Evolutionary conservation across 805 yeast genomes (phyloP), one percentile per base, ranked within the genome.

Genomic region (Wickerhamomyces chambardii): DNA sequence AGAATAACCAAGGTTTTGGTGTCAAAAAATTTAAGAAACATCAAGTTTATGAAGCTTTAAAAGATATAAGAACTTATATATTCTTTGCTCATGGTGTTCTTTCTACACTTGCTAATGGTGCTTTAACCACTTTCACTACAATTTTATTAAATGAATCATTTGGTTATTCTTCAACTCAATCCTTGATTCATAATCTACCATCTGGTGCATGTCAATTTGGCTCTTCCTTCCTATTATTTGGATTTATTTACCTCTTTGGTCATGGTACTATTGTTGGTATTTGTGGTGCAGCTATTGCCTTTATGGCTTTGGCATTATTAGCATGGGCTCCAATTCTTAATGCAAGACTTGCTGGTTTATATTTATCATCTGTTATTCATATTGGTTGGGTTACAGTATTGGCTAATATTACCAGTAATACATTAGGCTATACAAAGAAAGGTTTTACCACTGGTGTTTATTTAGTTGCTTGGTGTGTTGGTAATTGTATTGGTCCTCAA

Each of bases 401-500:
- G 19, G 14, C 17, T 21, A 11, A 12, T 9, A 33, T 36, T n/a
- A 11, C 32, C 9, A 26, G 36, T 14, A 45, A 45, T 18, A 29
- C 36, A 17, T 33, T 32, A 7, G 43, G 43, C 28, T 39, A 72
- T 37, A 74, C 83, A 24, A 76, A 75, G 56, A 73, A 73, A 48
- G 53, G 62, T 32, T 59, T 69, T 3, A 65, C 60, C 2, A 70
- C 63, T 46, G 68, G 73, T 2, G 42, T 68, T 22, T 52, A 58
- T 38, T 58, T 75, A 29, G 47, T 74, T 33, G 70, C 68, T 5
- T 73, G 65, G 52, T 68, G 75, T 49, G 68, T 61, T 8, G 81
- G 81, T 17, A 75, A 73, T 46, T 54, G 71, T 32, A 55, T 64
- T 33, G 81, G 81, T 4, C 78, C 80, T 2, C 76, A 70, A 41